Evolutionary conservation across 2,329 filamentous ascomycete genomes (phyloP).

Genomic region (Penicillium paneum): DNA sequence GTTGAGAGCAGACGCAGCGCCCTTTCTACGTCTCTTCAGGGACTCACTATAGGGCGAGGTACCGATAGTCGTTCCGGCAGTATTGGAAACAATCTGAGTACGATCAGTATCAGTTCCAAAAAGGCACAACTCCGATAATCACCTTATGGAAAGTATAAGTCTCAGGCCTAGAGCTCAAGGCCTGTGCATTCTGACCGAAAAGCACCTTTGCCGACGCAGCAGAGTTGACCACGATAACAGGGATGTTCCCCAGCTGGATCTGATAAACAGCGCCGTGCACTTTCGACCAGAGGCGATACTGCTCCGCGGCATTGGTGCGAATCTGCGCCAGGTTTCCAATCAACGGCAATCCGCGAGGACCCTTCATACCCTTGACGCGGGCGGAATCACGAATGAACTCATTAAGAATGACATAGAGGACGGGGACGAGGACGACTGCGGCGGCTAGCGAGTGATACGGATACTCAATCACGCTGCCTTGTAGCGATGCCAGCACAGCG

Average conservation of each 20-base stretch:
- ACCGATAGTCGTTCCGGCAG: conserved; percentile 65
- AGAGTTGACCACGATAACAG: conserved; percentile 56
- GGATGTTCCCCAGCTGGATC: conserved; percentile 57
- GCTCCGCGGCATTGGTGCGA: conserved; percentile 54
- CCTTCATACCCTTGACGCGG: conserved; percentile 48
- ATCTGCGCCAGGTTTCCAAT: conserved; percentile 58
- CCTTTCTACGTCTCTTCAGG: conserved; percentile 62
- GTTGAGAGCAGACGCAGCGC: conserved; percentile 63
- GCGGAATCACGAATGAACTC: conserved; percentile 48
- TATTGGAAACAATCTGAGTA: conserved; percentile 58
- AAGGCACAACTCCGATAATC: conserved; percentile 6
- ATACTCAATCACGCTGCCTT: conserved; percentile 15
- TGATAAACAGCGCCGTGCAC: conserved; percentile 54
- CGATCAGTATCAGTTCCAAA: not conserved
- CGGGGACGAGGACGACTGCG: conserved; percentile 27
- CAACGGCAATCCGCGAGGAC: conserved; percentile 52
- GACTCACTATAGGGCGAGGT: conserved; percentile 66
- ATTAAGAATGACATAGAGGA: conserved; percentile 50
- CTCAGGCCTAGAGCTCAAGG: conserved; percentile 54
- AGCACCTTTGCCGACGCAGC: conserved; percentile 51
- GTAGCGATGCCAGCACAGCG: conserved; percentile 21
- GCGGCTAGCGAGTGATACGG: conserved; percentile 24
- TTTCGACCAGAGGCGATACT: conserved; percentile 55
- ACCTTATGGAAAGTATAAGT: conserved; percentile 61
- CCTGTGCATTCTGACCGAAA: conserved; percentile 54